phyloP scores from a whole-genome alignment of 164 flowering plant genomes.

The Saururus chinensis region DNA sequence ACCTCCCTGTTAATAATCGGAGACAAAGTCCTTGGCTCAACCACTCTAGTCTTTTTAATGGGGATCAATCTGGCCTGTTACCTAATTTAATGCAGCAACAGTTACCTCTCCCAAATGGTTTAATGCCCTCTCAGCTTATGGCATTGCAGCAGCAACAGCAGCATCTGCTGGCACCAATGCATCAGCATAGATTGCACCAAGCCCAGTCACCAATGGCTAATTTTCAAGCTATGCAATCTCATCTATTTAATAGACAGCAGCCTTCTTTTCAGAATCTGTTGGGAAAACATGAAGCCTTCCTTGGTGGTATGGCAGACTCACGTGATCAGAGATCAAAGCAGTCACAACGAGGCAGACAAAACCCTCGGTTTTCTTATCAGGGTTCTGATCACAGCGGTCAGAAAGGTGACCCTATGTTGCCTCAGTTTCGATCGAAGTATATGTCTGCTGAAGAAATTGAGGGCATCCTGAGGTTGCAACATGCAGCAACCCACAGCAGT shows the following conservation, averaged over 20 bases:
- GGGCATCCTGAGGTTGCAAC: conserved; percentile 76
- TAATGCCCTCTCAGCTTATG: conserved; percentile 48
- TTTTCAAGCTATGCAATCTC: conserved; percentile 57
- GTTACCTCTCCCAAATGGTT: conserved; percentile 49
- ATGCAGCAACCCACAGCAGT: conserved; percentile 75
- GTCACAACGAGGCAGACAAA: conserved; percentile 43
- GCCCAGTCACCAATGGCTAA: conserved; percentile 52
- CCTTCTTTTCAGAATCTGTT: conserved; percentile 30
- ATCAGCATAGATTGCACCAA: conserved; percentile 44
- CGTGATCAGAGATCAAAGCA: conserved; percentile 62
- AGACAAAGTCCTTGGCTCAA: conserved; percentile 51
- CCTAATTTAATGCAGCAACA: conserved; percentile 42
- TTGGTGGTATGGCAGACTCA: conserved; percentile 31
- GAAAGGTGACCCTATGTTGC: conserved; percentile 47
- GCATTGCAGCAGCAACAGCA: conserved; percentile 37
- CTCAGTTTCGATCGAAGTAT: conserved; percentile 68
- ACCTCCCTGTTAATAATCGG: conserved; percentile 32
- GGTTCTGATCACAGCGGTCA: conserved; percentile 52
- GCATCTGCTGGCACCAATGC: conserved; percentile 3
- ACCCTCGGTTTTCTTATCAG: conserved; percentile 44
- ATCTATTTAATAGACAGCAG: conserved; percentile 34
- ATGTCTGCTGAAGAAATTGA: conserved; percentile 95
- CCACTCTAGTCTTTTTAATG: conserved; percentile 39
- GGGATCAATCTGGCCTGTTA: conserved; percentile 42
- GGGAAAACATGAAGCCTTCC: conserved; percentile 29